A percentile compares a stretch with the other conserved stretches of the same genome.
phyloP scores from a whole-genome alignment of 495 filamentous ascomycete species.

The Podospora bellae-mahoneyi region DNA sequence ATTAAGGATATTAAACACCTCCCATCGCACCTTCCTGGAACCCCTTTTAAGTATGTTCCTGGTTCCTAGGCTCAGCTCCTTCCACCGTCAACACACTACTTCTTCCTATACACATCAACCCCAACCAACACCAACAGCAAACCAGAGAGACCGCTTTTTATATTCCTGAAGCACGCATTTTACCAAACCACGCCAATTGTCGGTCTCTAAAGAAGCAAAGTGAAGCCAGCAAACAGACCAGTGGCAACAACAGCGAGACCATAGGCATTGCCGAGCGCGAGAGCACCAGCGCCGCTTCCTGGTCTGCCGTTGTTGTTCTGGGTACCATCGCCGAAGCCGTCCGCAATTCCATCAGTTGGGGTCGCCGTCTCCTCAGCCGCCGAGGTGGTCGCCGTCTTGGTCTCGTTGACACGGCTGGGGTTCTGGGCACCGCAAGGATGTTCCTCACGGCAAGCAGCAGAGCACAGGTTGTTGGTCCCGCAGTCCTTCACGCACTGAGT shows the following conservation, averaged over 20 bases:
- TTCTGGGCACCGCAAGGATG: constrained; percentile 79
- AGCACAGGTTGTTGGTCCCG: constrained; percentile 56
- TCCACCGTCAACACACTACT: neutral
- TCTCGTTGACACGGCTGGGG: constrained; percentile 60
- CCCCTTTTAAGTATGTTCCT: neutral
- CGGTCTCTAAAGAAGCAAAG: constrained; percentile 51
- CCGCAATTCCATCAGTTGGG: constrained; percentile 38
- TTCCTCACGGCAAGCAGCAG: constrained; percentile 59
- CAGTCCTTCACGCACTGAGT: constrained; percentile 68
- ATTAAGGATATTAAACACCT: constrained; percentile 4
- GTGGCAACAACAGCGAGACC: constrained; percentile 55
- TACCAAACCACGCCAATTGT: neutral
- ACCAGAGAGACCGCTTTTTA: neutral
- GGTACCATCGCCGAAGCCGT: constrained; percentile 47
- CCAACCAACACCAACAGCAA: constrained; percentile 7
- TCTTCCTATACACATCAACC: constrained; percentile 5
- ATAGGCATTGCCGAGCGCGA: constrained; percentile 56
- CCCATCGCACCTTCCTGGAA: neutral
- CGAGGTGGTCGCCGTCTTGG: constrained; percentile 47
- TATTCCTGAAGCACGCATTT: neutral
- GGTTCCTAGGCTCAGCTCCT: neutral
- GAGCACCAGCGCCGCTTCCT: constrained; percentile 35
- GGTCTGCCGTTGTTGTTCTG: constrained; percentile 17
- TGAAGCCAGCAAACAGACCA: constrained; percentile 62
- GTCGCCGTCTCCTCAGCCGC: constrained; percentile 40